A percentile compares a stretch with the other conserved stretches of the same genome.
Conservation (phyloP, 179 eudicot species). For the Actinidia chinensis region DNA sequence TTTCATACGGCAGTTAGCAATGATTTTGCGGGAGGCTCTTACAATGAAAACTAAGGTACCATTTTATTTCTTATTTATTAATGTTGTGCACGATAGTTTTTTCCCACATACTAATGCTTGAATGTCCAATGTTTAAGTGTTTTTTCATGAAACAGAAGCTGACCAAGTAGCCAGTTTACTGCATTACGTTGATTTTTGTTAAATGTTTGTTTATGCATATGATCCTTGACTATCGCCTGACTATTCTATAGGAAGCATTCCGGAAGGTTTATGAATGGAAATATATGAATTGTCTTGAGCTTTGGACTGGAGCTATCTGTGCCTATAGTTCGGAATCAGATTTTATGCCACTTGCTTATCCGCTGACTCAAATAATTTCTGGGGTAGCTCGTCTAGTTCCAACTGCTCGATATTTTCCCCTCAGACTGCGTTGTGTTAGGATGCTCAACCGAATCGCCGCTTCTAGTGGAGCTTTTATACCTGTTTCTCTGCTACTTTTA, state of each 20-base stretch:
- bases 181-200: no score
- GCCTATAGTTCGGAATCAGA: constrained; percentile 75
- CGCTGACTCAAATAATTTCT: constrained; percentile 84
- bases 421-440: constrained; percentile 82
- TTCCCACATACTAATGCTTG: no score
- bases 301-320: constrained; percentile 93
- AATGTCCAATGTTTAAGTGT: not conserved
- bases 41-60: constrained; percentile 58
- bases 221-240: not conserved
- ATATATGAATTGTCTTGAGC: constrained; percentile 89
- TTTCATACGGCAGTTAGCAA: constrained; percentile 86
- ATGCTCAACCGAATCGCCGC: constrained; percentile 93
- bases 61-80: not conserved
- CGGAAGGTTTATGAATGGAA: constrained; percentile 95
- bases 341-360: constrained; percentile 86
- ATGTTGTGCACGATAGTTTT: not conserved
- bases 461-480: constrained; percentile 74
- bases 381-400: constrained; percentile 90
- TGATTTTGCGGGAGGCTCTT: constrained; percentile 71
- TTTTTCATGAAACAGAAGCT: not conserved
- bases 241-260: constrained; percentile 57
- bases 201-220: not conserved
- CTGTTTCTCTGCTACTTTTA: constrained; percentile 77
- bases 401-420: constrained; percentile 89
- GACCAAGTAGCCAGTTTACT: not conserved